Percentiles rank a stretch among this genome's conserved stretches.
phyloP scores from a whole-genome alignment of 352 stramenopile genomes.

The Phytophthora tubulina region DNA sequence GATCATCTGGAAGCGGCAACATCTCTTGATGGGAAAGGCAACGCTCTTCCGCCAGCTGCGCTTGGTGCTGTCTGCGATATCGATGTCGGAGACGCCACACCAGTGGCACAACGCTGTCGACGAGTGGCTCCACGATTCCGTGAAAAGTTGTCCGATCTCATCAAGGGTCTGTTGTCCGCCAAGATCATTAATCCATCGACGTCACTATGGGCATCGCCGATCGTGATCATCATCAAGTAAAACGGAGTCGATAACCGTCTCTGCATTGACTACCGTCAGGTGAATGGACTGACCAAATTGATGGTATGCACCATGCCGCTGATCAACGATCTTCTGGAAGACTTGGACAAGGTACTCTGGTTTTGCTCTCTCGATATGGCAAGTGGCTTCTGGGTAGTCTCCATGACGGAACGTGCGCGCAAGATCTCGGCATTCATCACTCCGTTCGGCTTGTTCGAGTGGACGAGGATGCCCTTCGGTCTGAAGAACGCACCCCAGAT shows the following conservation, averaged over 20 bases:
- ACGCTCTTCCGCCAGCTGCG: conserved; percentile 19
- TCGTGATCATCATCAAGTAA: conserved; percentile 36
- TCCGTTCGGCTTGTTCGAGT: no score
- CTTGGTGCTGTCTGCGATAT: no score
- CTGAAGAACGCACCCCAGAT: no score
- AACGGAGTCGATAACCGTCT: conserved; percentile 30
- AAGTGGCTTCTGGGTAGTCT: no score
- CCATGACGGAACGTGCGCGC: no score
- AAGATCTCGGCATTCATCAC: no score
- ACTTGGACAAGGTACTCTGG: no score
- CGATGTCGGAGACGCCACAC: neutral
- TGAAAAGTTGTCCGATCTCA: conserved; percentile 19
- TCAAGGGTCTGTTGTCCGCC: conserved; percentile 6
- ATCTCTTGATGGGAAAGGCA: conserved; percentile 27
- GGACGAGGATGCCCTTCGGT: no score
- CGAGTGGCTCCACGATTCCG: conserved; percentile 19
- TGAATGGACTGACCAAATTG: conserved; percentile 18
- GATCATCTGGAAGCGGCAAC: conserved; percentile 7
- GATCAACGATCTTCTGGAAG: neutral
- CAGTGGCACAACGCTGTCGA: conserved; percentile 19
- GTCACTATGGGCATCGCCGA: neutral
- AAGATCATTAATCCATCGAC: conserved; percentile 21
- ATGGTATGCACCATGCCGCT: conserved; percentile 22
- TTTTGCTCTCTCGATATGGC: no score
- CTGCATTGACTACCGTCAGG: conserved; percentile 33